These are phyloP conservation scores for Aeschynomene evenia DNA, from an alignment of 306 rosid genomes.

Conservation along the genomic window DNA sequence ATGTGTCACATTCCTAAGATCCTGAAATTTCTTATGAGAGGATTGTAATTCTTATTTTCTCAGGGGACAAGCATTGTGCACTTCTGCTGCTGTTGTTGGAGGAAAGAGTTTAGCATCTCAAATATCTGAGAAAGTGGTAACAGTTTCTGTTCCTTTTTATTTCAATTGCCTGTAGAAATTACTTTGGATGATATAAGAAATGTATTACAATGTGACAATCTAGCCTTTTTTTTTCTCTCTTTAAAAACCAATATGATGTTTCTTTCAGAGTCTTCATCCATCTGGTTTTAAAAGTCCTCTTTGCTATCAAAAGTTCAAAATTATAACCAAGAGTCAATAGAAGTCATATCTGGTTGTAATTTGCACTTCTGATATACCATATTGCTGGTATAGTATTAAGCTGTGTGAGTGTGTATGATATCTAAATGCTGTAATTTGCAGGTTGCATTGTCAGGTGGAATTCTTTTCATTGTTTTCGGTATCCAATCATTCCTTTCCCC, in stretches of 20 bases:
- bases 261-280: not conserved
- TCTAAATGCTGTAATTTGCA: constrained; percentile 39
- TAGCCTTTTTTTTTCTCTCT: not conserved
- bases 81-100: constrained; percentile 83
- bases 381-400: constrained; percentile 1
- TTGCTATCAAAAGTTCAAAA: not conserved
- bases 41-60: constrained; percentile 16
- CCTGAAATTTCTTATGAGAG: constrained; percentile 10
- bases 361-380: not conserved
- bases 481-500: constrained; percentile 86
- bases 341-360: not conserved
- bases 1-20: not conserved
- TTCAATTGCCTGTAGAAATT: not conserved
- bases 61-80: constrained; percentile 92
- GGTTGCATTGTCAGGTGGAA: constrained; percentile 85
- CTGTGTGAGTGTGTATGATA: not conserved
- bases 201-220: not conserved
- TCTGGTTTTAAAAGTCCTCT: constrained; percentile 3
- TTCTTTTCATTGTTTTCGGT: constrained; percentile 84
- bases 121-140: constrained; percentile 88
- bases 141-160: not conserved
- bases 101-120: constrained; percentile 96
- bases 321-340: not conserved
- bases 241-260: not conserved
- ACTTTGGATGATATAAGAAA: not conserved